phyloP scores from a whole-genome alignment of 2,329 filamentous ascomycete species.

The Verticillium klebahnii region DNA sequence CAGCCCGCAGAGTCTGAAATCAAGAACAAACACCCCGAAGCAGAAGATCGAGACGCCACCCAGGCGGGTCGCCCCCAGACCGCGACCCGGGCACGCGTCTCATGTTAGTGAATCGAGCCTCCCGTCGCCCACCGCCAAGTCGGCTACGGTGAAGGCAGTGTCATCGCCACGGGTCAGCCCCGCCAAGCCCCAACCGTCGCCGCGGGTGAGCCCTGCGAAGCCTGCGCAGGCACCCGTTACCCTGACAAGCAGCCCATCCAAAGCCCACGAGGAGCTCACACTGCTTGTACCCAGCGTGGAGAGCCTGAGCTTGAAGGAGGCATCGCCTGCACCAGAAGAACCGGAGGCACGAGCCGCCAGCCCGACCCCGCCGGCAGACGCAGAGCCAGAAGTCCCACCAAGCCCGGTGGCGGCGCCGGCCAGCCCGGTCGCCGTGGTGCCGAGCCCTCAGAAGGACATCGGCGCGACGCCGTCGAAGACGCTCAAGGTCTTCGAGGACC shows the following conservation, averaged over 20 bases:
- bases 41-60: conserved; percentile 46
- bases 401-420: not conserved
- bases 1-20: conserved; percentile 42
- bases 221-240: conserved; percentile 6
- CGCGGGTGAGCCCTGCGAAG: conserved; percentile 34
- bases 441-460: not conserved
- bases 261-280: conserved; percentile 48
- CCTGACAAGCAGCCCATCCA: conserved; percentile 37
- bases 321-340: conserved; percentile 7
- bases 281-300: conserved; percentile 45
- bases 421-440: not conserved
- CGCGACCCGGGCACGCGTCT: conserved; percentile 41
- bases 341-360: conserved; percentile 12
- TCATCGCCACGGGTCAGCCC: conserved; percentile 39
- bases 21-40: conserved; percentile 45
- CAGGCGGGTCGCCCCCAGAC: conserved; percentile 41
- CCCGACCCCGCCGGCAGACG: not conserved
- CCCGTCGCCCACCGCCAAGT: conserved; percentile 36
- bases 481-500: conserved; percentile 60
- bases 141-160: conserved; percentile 23
- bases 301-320: conserved; percentile 19
- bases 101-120: conserved; percentile 48
- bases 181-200: conserved; percentile 32
- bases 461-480: conserved; percentile 26
- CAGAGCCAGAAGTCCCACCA: not conserved